Base-by-base conservation (phyloP, 371 early-diverging fungal species). In the Mucor circinelloides region DNA sequence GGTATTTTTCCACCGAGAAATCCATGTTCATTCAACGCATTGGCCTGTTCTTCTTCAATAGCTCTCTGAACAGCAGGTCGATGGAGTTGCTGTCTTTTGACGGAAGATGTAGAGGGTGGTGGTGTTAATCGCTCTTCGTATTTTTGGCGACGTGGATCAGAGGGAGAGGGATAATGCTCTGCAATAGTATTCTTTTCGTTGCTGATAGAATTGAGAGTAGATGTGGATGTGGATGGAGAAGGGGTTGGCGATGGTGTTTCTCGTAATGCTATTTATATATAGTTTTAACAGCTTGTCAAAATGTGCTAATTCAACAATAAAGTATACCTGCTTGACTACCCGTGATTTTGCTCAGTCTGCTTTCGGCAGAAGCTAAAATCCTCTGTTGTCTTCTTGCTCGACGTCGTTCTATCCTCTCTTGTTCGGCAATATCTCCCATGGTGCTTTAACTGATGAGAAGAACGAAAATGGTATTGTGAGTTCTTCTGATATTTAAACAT, bases 311-410 rank as follows among this genome's bases (percentile, higher is more conserved):
- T 42, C 44, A 13, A 42, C 52, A 32, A 19, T 13, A 36, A 68
- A 67, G 68, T 76, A 79, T 76, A 79, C 82, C 75, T 64, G 73
- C 73, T 36, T 78, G 80, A 13, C 84, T 87, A 50, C 83, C 82
- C 12, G 87, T 88, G 57, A 88, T 88, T 55, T 81, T 80, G 68
- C 74, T 81, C 46, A 89, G 58, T 44, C 89, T 70, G 68, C 85
- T 84, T 46, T 78, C 82, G 30, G 86, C 89, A 19, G 84, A 83
- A 6, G 85, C 85, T 30, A 87, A 73, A 58, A 89, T 89, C 60
- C 75, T 77, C 71, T 85, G 83, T 62, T 89, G 87, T 25, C 89
- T 78, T 58, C 81, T 80, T 46, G 85, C 83, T 31, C 89, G 83
- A 56, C 89, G 82, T 55, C 78, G 78, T 72, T 86, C 84, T 19